These are phyloP conservation scores for Penicillium sp. DNA, from an alignment of 2,329 filamentous ascomycete genomes.

Conservation along the genomic window DNA sequence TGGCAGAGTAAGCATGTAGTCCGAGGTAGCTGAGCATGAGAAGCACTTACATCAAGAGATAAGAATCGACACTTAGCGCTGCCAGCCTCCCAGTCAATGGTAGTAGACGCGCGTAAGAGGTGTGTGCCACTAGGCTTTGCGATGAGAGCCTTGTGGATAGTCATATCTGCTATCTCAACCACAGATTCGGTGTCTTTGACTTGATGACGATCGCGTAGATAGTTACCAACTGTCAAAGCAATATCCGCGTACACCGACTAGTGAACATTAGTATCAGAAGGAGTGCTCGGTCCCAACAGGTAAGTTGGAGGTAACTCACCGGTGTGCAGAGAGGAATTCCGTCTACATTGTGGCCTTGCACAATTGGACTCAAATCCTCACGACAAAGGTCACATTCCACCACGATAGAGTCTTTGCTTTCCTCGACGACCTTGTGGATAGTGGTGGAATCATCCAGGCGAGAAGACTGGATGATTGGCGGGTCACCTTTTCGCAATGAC, in stretches of 20 bases:
- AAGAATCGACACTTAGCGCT: not conserved
- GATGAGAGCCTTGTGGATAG: slow-evolving; percentile 24
- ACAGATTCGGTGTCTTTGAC: slow-evolving; percentile 4
- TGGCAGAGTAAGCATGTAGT: not conserved
- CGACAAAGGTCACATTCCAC: slow-evolving; percentile 22
- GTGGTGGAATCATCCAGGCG: slow-evolving; percentile 3
- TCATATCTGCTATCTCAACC: slow-evolving; percentile 26
- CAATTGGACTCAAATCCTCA: slow-evolving; percentile 17
- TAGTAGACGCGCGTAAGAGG: slow-evolving; percentile 15
- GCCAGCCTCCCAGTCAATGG: slow-evolving; percentile 14
- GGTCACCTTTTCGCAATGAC: not conserved
- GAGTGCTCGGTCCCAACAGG: not conserved
- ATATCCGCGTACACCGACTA: slow-evolving; percentile 26
- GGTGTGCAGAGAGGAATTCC: slow-evolving; percentile 27
- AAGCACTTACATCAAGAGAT: not conserved
- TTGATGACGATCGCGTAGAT: slow-evolving; percentile 15
- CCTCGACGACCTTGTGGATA: slow-evolving; percentile 17
- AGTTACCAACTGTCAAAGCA: slow-evolving; percentile 20
- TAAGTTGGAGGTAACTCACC: not conserved
- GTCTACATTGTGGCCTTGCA: slow-evolving; percentile 27
- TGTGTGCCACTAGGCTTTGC: slow-evolving; percentile 12
- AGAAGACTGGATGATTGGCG: not conserved
- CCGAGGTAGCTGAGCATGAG: not conserved
- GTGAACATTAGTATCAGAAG: not conserved
- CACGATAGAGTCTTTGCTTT: slow-evolving; percentile 10